Percentiles rank a stretch among this genome's conserved stretches.
Conservation (phyloP, 2,329 filamentous ascomycete genomes). For the Camptophora hylomeconis region DNA sequence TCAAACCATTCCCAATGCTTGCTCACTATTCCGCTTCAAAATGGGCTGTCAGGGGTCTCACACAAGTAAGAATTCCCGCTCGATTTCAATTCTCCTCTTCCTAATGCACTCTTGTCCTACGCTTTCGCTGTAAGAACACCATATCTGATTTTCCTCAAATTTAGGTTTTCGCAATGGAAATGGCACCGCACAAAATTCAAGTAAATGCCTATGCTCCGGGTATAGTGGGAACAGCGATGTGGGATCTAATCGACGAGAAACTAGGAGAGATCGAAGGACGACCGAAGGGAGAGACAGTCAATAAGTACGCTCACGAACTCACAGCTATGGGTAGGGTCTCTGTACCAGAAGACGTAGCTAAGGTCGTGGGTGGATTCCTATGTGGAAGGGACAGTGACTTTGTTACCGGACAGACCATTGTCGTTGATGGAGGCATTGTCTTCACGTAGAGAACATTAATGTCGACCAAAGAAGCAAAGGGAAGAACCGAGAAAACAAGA, state of each 20-base stretch:
- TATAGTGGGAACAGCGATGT: conserved; percentile 55
- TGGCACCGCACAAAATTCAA: conserved; percentile 51
- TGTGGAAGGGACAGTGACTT: conserved; percentile 46
- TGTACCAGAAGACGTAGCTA: conserved; percentile 50
- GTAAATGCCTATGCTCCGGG: conserved; percentile 56
- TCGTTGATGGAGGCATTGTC: conserved; percentile 49
- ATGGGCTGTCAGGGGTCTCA: conserved; percentile 53
- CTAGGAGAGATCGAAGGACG: conserved; percentile 39
- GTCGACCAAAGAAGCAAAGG: too few relatives aligned
- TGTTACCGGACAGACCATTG: conserved; percentile 51
- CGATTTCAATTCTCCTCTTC: too few relatives aligned
- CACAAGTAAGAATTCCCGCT: too few relatives aligned
- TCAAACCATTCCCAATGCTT: conserved; percentile 46
- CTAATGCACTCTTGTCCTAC: too few relatives aligned
- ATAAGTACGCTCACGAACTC: conserved; percentile 39
- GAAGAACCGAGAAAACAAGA: too few relatives aligned
- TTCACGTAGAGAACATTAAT: conserved; percentile 25
- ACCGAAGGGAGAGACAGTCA: conserved; percentile 41
- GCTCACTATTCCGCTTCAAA: conserved; percentile 53
- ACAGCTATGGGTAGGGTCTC: conserved; percentile 46
- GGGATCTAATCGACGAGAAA: conserved; percentile 53
- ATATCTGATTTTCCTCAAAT: too few relatives aligned
- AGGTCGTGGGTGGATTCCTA: conserved; percentile 46
- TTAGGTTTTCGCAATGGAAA: conserved; percentile 54
- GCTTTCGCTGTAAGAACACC: too few relatives aligned